Percentiles rank a stretch among this genome's conserved stretches.
Conservation (phyloP, 2,329 filamentous ascomycete species). For the Sporothrix dimorphospora region DNA sequence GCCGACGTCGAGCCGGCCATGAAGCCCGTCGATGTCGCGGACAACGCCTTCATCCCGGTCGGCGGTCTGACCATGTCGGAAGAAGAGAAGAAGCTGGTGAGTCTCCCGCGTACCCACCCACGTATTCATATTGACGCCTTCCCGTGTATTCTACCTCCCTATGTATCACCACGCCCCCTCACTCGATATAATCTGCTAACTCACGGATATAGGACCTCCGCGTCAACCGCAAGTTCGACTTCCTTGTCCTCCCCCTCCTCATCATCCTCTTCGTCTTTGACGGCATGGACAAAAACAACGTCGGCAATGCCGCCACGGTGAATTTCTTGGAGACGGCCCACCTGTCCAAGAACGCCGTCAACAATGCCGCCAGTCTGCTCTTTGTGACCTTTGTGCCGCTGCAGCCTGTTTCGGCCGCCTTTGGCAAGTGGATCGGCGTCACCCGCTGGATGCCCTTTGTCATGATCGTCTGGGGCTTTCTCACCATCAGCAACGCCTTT, state of each 20-base stretch:
- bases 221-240: conserved; percentile 19
- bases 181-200: too few species aligned
- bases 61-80: conserved; percentile 18
- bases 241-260: conserved; percentile 16
- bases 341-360: conserved; percentile 48
- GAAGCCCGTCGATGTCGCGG: conserved; percentile 5
- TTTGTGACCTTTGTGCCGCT: conserved; percentile 62
- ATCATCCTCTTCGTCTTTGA: conserved; percentile 44
- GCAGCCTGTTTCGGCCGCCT: conserved; percentile 56
- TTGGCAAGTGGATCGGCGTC: conserved; percentile 45
- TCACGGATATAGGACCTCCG: background rate
- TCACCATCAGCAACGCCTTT: conserved; percentile 40
- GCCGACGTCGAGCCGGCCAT: background rate
- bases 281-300: conserved; percentile 46
- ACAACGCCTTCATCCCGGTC: conserved; percentile 10
- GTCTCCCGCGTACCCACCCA: too few species aligned
- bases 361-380: conserved; percentile 59
- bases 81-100: conserved; percentile 9
- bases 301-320: conserved; percentile 46
- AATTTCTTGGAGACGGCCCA: conserved; percentile 4
- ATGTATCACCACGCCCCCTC: too few species aligned
- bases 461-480: conserved; percentile 38
- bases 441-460: conserved; percentile 42
- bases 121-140: too few species aligned
- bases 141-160: too few species aligned